Percentiles rank a stretch among this genome's conserved stretches.
phyloP scores from a whole-genome alignment of 495 filamentous ascomycete species.

The Podospora comata region DNA sequence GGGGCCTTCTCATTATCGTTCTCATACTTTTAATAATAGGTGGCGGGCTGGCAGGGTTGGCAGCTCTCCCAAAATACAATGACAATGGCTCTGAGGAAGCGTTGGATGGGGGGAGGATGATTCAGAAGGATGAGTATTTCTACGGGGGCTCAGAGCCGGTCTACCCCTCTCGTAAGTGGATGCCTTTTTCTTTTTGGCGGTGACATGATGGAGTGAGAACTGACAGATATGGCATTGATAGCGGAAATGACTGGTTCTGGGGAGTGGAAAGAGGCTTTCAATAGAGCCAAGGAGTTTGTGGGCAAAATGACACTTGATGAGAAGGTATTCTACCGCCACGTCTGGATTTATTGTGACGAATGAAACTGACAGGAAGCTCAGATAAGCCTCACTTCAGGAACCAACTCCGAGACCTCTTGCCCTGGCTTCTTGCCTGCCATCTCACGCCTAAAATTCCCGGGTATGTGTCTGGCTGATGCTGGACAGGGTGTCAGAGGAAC shows the following conservation, averaged over 20 bases:
- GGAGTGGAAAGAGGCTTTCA: slow-evolving; percentile 48
- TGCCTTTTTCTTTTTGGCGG: background rate
- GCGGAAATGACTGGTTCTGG: slow-evolving; percentile 43
- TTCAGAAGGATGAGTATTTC: slow-evolving; percentile 47
- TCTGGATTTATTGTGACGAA: background rate
- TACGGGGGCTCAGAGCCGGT: slow-evolving; percentile 58
- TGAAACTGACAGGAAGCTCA: slow-evolving; percentile 13
- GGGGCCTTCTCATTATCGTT: slow-evolving; percentile 34
- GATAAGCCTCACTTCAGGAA: slow-evolving; percentile 54
- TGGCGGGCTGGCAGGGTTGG: slow-evolving; percentile 35
- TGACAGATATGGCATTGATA: slow-evolving; percentile 41
- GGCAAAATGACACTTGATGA: slow-evolving; percentile 57
- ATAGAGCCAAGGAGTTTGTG: slow-evolving; percentile 54
- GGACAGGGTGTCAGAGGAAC: slow-evolving; percentile 58
- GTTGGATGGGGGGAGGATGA: slow-evolving; percentile 15
- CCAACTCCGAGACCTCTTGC: slow-evolving; percentile 45
- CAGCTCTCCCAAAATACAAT: slow-evolving; percentile 27
- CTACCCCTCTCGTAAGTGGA: slow-evolving; percentile 53
- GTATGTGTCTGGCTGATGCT: slow-evolving; percentile 62
- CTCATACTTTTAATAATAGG: slow-evolving; percentile 39
- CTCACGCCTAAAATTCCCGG: slow-evolving; percentile 56
- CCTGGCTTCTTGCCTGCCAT: slow-evolving; percentile 51
- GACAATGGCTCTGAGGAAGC: slow-evolving; percentile 8
- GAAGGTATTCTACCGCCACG: slow-evolving; percentile 52
- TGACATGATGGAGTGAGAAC: background rate